phyloP scores from a whole-genome alignment of 129 eudicot genomes.

The Cynara cardunculus region DNA sequence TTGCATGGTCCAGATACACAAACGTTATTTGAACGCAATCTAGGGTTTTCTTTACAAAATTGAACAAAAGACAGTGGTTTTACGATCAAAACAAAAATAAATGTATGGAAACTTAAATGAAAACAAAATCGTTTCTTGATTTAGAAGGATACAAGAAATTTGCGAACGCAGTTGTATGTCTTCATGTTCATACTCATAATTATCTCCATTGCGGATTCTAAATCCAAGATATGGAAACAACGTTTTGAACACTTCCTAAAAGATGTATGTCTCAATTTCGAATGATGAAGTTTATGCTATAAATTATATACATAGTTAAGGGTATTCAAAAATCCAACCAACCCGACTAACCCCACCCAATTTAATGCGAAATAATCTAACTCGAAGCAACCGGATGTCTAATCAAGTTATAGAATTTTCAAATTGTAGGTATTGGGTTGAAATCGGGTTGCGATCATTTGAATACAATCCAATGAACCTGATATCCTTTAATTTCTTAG shows the following conservation, averaged over 20 bases:
- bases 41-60: not conserved
- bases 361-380: no score
- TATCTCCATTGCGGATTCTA: not conserved
- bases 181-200: not conserved
- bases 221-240: not conserved
- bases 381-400: no score
- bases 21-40: not conserved
- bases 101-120: not conserved
- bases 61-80: not conserved
- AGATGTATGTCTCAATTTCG: no score
- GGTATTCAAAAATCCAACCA: no score
- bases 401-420: no score
- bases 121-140: not conserved
- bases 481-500: no score
- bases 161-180: not conserved
- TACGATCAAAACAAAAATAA: not conserved
- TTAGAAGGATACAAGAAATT: not conserved
- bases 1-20: not conserved
- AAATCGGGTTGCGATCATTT: no score
- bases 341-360: no score
- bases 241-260: not conserved
- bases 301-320: no score
- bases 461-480: no score
- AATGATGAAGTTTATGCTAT: not conserved
- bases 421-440: no score